Percentiles rank a stretch among this genome's conserved stretches.
These are phyloP conservation scores for Ceratobasidium sp. DNA, from an alignment of 1,284 basidiomycete genomes.

Conservation along the genomic window DNA sequence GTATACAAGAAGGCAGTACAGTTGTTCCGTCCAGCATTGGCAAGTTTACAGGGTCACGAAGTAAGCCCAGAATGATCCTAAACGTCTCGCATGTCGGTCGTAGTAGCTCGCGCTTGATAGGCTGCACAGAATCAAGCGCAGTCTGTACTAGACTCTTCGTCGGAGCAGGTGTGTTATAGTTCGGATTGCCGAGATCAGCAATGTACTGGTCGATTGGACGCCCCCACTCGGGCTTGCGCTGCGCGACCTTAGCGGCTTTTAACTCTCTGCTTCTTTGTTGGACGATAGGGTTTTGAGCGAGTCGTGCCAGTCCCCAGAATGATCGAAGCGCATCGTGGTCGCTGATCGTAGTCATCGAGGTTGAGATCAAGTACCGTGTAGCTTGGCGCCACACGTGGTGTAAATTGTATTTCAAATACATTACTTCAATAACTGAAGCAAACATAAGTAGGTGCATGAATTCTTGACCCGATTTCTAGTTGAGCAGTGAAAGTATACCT, in stretches of 20 bases:
- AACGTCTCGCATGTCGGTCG: constrained; percentile 1
- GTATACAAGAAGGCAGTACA: constrained; percentile 8
- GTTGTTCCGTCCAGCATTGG: constrained; percentile 3
- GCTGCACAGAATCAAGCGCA: not conserved
- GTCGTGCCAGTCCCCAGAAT: not conserved
- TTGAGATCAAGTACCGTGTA: too few relatives aligned
- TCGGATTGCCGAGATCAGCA: not conserved
- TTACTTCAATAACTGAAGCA: too few relatives aligned
- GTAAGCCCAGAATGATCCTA: not conserved
- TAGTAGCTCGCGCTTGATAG: not conserved
- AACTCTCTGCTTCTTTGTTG: too few relatives aligned
- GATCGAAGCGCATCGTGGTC: too few relatives aligned
- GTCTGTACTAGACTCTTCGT: not conserved
- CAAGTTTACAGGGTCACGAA: not conserved
- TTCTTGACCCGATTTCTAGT: too few relatives aligned
- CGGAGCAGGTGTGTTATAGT: not conserved
- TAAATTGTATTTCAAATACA: too few relatives aligned
- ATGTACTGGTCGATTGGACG: not conserved
- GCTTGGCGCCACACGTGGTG: too few relatives aligned
- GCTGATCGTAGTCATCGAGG: too few relatives aligned
- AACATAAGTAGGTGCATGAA: too few relatives aligned
- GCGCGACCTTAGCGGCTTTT: not conserved
- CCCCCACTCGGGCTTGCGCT: constrained; percentile 21
- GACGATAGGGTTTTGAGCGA: too few relatives aligned
- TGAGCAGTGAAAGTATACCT: too few relatives aligned